Base-by-base conservation (phyloP, 805 yeast genomes). In the Candida morakotiae region DNA sequence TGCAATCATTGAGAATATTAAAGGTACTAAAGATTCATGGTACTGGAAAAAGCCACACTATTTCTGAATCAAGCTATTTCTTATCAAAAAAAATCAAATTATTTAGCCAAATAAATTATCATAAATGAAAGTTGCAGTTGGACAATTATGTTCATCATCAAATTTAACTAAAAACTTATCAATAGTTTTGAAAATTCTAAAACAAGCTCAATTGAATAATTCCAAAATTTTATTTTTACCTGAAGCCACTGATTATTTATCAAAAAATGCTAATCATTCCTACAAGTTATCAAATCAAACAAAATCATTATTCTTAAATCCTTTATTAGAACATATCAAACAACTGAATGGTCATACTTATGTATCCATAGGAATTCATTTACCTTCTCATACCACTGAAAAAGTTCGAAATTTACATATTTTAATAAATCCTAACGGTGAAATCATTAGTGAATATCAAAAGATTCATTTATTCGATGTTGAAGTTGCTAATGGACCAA, bases 381-480 rank as follows among this genome's bases (percentile, higher is more conserved):
- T 87, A 49, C 95, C 96, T 2, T 69, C 80, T 1, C 49, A 53
- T 20, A 51, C 54, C 11, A 18, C 44, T 14, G 52, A 56, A 13
- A 63, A 86, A 38, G 55, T 46, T 2, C 72, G 75, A 43, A 91
- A 93, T 60, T 78, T 83, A 6, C 71, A 85, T 17, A 46, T 93
- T 3, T 88, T 89, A 79, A 68, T 91, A 30, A 64, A 76, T 44
- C 44, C 44, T 2, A 63, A 76, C 9, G 98, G 98, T 3, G 68
- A 75, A 17, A 70, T 89, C 20, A 55, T 70, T 2, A 76, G 84
- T 30, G 60, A 82, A 29, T 91, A 91, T 58, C 93, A 84, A 51
- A 91, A 91, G 56, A 50, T 93, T 13, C 98, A 93, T 60, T 60
- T 93, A 10, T 91, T 91, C 56, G 97, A 93, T 51, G 95, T 88